phyloP scores from a whole-genome alignment of 2,329 filamentous ascomycete genomes.

The Ophiocordyceps camponoti-saundersi region DNA sequence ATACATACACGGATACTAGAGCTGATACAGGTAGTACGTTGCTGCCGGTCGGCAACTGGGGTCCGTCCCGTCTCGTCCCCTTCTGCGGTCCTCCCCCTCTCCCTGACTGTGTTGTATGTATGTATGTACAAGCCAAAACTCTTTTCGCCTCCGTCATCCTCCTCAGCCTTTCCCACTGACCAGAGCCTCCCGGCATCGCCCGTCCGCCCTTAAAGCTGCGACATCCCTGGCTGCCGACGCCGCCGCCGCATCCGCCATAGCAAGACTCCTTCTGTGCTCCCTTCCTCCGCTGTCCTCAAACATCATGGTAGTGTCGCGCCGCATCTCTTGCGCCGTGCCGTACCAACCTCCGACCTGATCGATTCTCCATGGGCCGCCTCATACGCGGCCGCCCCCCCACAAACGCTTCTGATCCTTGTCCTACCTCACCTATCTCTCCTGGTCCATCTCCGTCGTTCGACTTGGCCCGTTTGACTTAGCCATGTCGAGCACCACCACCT shows the following conservation, averaged over 20 bases:
- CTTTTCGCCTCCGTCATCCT: background rate
- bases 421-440: slow-evolving; percentile 3
- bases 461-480: background rate
- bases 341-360: slow-evolving; percentile 2
- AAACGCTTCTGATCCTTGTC: background rate
- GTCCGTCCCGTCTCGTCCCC: too few relatives aligned
- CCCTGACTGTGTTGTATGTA: too few relatives aligned
- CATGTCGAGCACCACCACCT: slow-evolving; percentile 14
- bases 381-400: background rate
- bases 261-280: background rate
- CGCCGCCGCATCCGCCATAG: too few relatives aligned
- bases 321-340: background rate
- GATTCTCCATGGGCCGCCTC: background rate
- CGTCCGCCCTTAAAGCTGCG: background rate
- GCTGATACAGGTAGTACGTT: too few relatives aligned
- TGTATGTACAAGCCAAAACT: too few relatives aligned
- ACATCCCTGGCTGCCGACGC: background rate
- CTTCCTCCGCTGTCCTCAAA: background rate
- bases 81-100: too few relatives aligned
- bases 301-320: slow-evolving; percentile 3
- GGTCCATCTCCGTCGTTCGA: background rate
- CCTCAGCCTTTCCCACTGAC: background rate
- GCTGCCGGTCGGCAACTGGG: too few relatives aligned
- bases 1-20: too few relatives aligned
- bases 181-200: background rate